Base-by-base conservation (phyloP, 495 filamentous ascomycete species). In the Terfezia claveryi region DNA sequence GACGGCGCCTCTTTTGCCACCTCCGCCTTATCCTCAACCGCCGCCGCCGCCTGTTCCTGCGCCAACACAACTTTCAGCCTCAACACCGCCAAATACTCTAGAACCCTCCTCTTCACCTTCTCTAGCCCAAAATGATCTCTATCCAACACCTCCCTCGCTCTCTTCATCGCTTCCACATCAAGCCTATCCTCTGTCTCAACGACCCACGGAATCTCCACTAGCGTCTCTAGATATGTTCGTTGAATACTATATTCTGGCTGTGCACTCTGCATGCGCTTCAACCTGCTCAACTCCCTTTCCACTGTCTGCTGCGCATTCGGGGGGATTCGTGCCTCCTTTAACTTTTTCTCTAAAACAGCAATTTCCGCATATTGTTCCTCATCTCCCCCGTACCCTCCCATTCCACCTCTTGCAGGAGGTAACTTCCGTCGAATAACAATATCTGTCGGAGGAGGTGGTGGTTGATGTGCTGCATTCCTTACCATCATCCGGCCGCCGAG, bases 111-210 rank as follows among this genome's bases (percentile, higher is more conserved):
- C 75, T 99, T 99, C 61, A 96, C 91, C 68, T 91, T 91, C 59
- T 96, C 85, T 20, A 99, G 72, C 4, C 92, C 92, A 59, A 96
- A 96, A 65, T 99, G 92, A 66, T 96, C 92, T 54, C 92, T 80
- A 63, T 99, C 85, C 27, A 99, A 73, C 66, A 96, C 89, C 70
- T 91, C 82, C 46, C 88, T 76, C 37, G 92, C 92, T 58, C 72
- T 73, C 54, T 74, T 71, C 56, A 99, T 67, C 1, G 87, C 95
- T 16, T 83, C 80, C 4, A 74, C 74, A n/a, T 85, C 86, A 16
- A 99, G 77, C 56, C 83, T 79, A 63, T 95, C 91, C 56, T 88
- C 81, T 0, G 91, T 96, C 37, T 76, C 74, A 50, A 81, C 79
- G 4, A 79, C 80, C 92, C 92, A 99, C 0, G 92, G 92, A 37